Evolutionary conservation across 345 rosid species (phyloP), one percentile per base, ranked within the genome.

Genomic region (Bruguiera parviflora): DNA sequence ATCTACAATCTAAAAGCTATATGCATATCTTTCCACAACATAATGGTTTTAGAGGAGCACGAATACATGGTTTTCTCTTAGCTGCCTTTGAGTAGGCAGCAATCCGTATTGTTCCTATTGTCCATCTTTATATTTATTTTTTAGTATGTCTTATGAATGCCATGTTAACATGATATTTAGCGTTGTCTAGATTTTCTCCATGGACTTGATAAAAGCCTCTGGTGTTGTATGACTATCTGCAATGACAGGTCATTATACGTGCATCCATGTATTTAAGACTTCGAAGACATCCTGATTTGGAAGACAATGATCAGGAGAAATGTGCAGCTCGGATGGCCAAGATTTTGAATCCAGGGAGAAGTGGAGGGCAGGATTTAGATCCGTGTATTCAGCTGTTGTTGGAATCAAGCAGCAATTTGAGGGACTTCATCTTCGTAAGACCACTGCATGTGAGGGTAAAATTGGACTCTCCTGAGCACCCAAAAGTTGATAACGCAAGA

Each of bases 181-280:
- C 49, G 19, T 13, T 43, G 16, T 13, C 18, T 43, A 43, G 3
- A 13, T 43, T 13, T 39, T 43, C 49, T 43, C 18, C 5, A 43
- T 43, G 18, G 49, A 43, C 5, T 0, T 1, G 18, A 3, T 43
- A 43, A 43, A 43, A 43, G 49, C 49, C 49, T 43, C 49, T 43
- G 5, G 15, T 11, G 18, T 43, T 43, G 4, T 11, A 15, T 43
- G 15, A 43, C 13, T 43, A 43, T 69, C 52, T 24, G 27, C 56
- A 19, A 56, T 49, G 33, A 24, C 89, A 95, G 99, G 89, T 88
- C 65, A 77, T 90, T 66, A 67, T 95, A 27, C 80, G 60, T 24
- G 88, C 90, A 31, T 87, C 83, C 5, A 70, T 92, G 64, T 92
- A 92, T 81, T 59, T 95, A 69, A 87, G 79, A 81, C 90, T 95